Percentiles rank a stretch among this genome's conserved stretches.
phyloP scores from a whole-genome alignment of 2,329 filamentous ascomycete genomes.

The Exophiala bonariae region DNA sequence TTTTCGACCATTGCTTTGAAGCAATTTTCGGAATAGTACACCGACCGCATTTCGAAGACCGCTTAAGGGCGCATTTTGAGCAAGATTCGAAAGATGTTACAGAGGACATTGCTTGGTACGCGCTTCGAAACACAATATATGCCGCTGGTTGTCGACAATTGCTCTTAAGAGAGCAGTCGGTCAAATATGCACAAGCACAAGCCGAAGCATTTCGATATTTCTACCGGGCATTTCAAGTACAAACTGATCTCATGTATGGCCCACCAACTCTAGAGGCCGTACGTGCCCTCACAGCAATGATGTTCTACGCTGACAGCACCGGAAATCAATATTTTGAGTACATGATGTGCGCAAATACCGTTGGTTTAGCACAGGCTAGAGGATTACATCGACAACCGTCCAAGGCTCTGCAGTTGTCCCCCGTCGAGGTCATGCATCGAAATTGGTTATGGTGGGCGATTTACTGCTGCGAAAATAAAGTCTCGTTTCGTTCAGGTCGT shows the following conservation, averaged over 20 bases:
- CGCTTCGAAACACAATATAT: conserved; percentile 14
- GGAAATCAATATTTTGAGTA: conserved; percentile 2
- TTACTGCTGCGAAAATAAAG: conserved; percentile 1
- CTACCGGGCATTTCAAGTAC: conserved; percentile 9
- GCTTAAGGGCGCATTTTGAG: conserved; percentile 7
- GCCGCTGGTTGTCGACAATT: conserved; percentile 9
- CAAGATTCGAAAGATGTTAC: not conserved
- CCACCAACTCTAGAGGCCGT: conserved; percentile 9
- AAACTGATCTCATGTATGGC: conserved; percentile 8
- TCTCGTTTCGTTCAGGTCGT: conserved; percentile 5
- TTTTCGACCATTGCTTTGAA: conserved; percentile 12
- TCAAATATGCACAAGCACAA: conserved; percentile 2
- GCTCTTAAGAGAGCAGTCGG: not conserved
- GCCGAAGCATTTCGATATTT: conserved; percentile 7
- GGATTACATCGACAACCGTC: conserved; percentile 6
- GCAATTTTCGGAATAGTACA: conserved; percentile 10
- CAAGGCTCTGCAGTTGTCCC: not conserved
- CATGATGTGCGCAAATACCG: conserved; percentile 7
- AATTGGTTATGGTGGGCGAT: conserved; percentile 8
- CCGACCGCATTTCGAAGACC: conserved; percentile 12
- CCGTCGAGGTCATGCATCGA: conserved; percentile 1
- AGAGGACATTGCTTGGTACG: conserved; percentile 10
- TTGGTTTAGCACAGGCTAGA: conserved; percentile 2
- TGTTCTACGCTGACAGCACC: not conserved
- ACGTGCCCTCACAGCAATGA: conserved; percentile 8